Evolutionary conservation across 805 yeast species (phyloP).

Genomic region (Pichia occidentalis): DNA sequence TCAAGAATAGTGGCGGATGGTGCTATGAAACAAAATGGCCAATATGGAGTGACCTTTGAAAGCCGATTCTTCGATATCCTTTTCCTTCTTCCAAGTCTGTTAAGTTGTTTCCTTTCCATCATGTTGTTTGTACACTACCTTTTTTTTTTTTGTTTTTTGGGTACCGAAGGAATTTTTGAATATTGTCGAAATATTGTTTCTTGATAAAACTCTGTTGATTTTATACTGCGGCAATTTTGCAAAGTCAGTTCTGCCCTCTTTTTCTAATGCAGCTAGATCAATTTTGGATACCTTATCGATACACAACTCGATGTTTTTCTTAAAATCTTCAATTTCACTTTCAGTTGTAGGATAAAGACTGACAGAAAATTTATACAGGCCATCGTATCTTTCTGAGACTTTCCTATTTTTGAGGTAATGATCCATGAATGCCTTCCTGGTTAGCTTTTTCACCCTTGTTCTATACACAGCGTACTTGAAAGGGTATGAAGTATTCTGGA

Average conservation of each 20-base stretch:
- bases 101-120: no score
- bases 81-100: background rate
- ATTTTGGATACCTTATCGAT: conserved; percentile 15
- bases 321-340: conserved; percentile 14
- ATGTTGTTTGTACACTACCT: no score
- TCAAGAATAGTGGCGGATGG: conserved; percentile 24
- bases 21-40: conserved; percentile 41
- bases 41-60: conserved; percentile 37
- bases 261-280: conserved; percentile 4
- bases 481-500: conserved; percentile 16
- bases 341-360: conserved; percentile 13
- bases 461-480: conserved; percentile 25
- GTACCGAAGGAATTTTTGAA: no score
- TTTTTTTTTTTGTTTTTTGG: no score
- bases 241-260: conserved; percentile 11
- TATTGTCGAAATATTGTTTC: conserved; percentile 1
- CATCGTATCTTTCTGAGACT: conserved; percentile 17
- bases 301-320: conserved; percentile 13
- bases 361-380: conserved; percentile 21
- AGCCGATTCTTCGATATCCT: no score
- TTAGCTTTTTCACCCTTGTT: conserved; percentile 17
- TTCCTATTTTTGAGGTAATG: conserved; percentile 11
- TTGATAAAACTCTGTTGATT: conserved; percentile 11
- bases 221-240: conserved; percentile 18
- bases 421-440: conserved; percentile 18